Conservation (phyloP, 2,329 filamentous ascomycete genomes). For the Arthroderma uncinatum region DNA sequence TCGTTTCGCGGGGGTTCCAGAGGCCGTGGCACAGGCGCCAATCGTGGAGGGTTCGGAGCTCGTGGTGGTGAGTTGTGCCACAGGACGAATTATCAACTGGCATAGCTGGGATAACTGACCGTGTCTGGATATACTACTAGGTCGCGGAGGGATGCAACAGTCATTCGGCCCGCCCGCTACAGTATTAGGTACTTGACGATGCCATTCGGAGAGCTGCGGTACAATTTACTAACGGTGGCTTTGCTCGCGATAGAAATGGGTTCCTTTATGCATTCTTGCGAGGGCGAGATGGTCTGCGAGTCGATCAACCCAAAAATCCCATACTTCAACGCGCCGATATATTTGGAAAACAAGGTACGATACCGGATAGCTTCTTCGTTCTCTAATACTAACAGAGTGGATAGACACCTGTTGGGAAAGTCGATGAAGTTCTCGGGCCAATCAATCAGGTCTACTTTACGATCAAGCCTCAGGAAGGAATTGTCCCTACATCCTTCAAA, state of each 20-base stretch:
- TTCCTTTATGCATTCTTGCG: conserved; percentile 82
- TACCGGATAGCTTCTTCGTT: neutral
- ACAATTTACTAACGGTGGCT: conserved; percentile 21
- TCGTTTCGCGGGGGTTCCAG: conserved; percentile 52
- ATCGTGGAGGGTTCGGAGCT: conserved; percentile 34
- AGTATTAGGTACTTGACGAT: conserved; percentile 41
- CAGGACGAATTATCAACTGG: no score
- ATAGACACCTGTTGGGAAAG: conserved; percentile 79
- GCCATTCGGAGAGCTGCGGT: neutral
- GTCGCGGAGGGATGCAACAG: conserved; percentile 51
- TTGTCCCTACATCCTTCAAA: conserved; percentile 91
- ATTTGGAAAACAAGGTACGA: conserved; percentile 87
- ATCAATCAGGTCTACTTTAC: conserved; percentile 99
- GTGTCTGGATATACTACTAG: conserved; percentile 25
- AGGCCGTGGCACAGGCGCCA: conserved; percentile 41
- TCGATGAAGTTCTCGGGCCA: conserved; percentile 94
- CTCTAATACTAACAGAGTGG: neutral
- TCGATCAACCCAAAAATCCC: conserved; percentile 91
- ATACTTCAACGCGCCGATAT: conserved; percentile 98
- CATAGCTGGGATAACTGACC: conserved; percentile 17
- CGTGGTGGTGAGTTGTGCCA: conserved; percentile 31
- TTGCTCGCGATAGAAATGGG: conserved; percentile 60
- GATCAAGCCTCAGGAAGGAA: conserved; percentile 92
- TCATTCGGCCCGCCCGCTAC: conserved; percentile 53
- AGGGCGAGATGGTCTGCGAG: conserved; percentile 96